Percentiles rank a stretch among this genome's conserved stretches.
phyloP scores from a whole-genome alignment of 2,329 filamentous ascomycete species.

The Sporothrix humicola region DNA sequence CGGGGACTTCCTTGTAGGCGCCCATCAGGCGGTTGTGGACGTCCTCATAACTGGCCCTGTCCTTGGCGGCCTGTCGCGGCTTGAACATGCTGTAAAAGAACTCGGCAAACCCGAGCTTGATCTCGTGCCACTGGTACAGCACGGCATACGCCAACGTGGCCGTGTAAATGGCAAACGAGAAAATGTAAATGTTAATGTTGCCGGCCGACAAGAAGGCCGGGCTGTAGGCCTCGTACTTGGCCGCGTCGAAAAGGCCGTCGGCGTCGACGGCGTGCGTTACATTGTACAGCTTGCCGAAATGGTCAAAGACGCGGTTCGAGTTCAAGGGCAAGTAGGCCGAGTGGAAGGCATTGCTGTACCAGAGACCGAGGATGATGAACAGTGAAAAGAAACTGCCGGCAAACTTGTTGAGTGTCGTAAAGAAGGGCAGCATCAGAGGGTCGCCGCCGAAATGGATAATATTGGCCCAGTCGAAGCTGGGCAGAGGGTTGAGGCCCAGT shows the following conservation, averaged over 20 bases:
- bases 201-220: constrained; percentile 58
- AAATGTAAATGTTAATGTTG: constrained; percentile 59
- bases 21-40: constrained; percentile 56
- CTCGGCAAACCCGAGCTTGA: constrained; percentile 34
- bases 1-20: constrained; percentile 55
- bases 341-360: constrained; percentile 15
- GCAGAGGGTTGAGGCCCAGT: neutral
- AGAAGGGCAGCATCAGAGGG: neutral
- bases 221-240: constrained; percentile 57
- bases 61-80: neutral
- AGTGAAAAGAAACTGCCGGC: neutral
- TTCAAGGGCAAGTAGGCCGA: neutral
- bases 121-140: constrained; percentile 48
- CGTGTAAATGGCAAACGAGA: constrained; percentile 62
- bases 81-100: constrained; percentile 29
- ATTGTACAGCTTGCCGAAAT: neutral
- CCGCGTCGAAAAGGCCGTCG: neutral
- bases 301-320: constrained; percentile 18
- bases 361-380: neutral
- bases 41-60: constrained; percentile 41
- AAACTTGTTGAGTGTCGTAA: constrained; percentile 11
- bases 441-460: neutral
- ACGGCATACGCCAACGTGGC: constrained; percentile 57
- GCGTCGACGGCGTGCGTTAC: neutral
- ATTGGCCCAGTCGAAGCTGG: constrained; percentile 3